phyloP scores from a whole-genome alignment of 1,284 basidiomycete genomes.

The Malassezia nana region DNA sequence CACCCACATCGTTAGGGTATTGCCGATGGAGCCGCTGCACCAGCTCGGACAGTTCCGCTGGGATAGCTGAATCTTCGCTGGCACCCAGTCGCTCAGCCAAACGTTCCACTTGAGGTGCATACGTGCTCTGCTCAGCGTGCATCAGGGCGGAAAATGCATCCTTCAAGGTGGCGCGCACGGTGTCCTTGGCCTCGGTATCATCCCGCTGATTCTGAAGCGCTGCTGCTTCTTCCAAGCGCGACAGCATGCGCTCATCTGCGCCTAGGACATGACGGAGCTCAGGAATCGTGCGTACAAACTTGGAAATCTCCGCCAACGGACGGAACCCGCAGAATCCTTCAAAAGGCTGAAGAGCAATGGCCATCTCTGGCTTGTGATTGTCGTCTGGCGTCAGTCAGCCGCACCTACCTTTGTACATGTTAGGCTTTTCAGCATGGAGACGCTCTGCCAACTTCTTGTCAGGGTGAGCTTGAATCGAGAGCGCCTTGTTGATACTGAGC shows the following conservation, averaged over 20 bases:
- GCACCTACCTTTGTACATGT: conserved; percentile 74
- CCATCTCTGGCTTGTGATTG: conserved; percentile 98
- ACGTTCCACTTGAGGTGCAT: conserved; percentile 13
- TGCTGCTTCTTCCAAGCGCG: neutral
- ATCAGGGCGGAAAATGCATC: conserved; percentile 32
- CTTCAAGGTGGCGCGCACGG: conserved; percentile 16
- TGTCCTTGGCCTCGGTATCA: neutral
- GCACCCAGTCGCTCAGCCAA: conserved; percentile 14
- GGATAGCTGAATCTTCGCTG: neutral
- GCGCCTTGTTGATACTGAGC: conserved; percentile 78
- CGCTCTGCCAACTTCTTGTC: conserved; percentile 76
- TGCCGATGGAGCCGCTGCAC: conserved; percentile 65
- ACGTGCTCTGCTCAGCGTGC: conserved; percentile 9
- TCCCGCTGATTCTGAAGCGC: neutral
- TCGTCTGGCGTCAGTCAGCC: conserved; percentile 55
- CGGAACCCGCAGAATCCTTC: conserved; percentile 82
- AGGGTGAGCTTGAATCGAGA: conserved; percentile 95
- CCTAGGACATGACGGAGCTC: conserved; percentile 58
- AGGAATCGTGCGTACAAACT: conserved; percentile 61
- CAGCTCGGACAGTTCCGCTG: conserved; percentile 49
- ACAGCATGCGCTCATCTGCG: conserved; percentile 7
- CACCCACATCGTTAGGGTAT: conserved; percentile 85
- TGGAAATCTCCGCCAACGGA: conserved; percentile 63
- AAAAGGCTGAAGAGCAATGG: conserved; percentile 84
- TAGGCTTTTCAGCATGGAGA: conserved; percentile 64